phyloP scores from a whole-genome alignment of 305 asterid genomes.

The Stenogyne calaminthoides region DNA sequence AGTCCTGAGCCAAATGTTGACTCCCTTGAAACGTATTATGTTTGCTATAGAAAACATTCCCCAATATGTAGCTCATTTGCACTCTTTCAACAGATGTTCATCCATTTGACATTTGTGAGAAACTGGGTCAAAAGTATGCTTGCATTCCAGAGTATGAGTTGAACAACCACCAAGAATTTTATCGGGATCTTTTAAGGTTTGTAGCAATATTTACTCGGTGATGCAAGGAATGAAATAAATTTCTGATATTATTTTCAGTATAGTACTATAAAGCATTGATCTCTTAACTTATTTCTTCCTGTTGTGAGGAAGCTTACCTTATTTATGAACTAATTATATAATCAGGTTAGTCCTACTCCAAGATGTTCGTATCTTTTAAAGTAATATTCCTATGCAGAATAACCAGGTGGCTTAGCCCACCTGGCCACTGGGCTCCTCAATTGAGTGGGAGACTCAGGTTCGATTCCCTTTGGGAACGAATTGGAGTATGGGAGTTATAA shows the following conservation, averaged over 20 bases:
- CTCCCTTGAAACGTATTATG: slow-evolving; percentile 4
- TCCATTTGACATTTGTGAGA: slow-evolving; percentile 88
- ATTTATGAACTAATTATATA: background rate
- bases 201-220: slow-evolving; percentile 22
- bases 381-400: no score
- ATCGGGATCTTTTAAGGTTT: slow-evolving; percentile 91
- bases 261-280: background rate
- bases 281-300: background rate
- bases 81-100: slow-evolving; percentile 67
- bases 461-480: no score
- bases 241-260: background rate
- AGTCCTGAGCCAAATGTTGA: slow-evolving; percentile 42
- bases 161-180: slow-evolving; percentile 69
- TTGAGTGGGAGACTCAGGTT: no score
- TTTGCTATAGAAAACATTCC: slow-evolving; percentile 18
- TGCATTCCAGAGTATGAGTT: slow-evolving; percentile 68
- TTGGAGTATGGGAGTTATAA: no score
- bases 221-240: background rate
- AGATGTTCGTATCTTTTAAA: no score
- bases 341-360: no score
- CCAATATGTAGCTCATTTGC: slow-evolving; percentile 27
- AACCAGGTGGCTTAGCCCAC: no score
- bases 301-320: background rate
- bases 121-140: slow-evolving; percentile 86
- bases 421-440: no score